A percentile compares a stretch with the other conserved stretches of the same genome.
phyloP scores from a whole-genome alignment of 2,329 filamentous ascomycete species.

The Beauveria caledonica region DNA sequence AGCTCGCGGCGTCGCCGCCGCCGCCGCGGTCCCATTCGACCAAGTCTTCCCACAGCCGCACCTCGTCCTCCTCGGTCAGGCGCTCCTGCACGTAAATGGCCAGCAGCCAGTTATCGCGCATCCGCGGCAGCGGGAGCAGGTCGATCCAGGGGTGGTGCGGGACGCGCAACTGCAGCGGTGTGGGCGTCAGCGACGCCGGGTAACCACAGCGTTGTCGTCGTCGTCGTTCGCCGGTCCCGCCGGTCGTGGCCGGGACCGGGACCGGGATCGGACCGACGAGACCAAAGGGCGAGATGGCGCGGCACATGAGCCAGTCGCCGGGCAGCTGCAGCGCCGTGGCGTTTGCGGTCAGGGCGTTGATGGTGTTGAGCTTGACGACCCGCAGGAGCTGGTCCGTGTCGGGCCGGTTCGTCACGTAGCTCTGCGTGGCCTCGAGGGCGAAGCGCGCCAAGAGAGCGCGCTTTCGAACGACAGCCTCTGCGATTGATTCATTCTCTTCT shows the following conservation, averaged over 20 bases:
- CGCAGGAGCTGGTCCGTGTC: background rate
- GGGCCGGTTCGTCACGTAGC: background rate
- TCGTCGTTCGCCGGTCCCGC: background rate
- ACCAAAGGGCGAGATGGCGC: background rate
- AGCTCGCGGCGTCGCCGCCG: background rate
- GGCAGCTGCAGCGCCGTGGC: background rate
- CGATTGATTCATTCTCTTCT: background rate
- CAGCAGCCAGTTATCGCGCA: conserved; percentile 26
- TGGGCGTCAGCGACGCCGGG: conserved; percentile 6
- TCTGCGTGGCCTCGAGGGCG: background rate
- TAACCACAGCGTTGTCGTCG: too few species aligned
- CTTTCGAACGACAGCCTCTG: background rate
- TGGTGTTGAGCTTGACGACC: background rate
- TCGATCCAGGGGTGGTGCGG: conserved; percentile 30
- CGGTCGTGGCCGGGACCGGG: background rate
- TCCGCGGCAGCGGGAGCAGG: conserved; percentile 25
- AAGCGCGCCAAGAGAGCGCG: background rate
- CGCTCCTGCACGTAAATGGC: background rate
- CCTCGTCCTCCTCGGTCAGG: background rate
- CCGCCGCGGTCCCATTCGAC: background rate
- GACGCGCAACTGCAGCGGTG: conserved; percentile 5
- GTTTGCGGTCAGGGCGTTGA: background rate
- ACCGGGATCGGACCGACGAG: background rate
- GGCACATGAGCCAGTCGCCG: background rate
- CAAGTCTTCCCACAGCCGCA: background rate